Evolutionary conservation across 331 rosid species (phyloP).

Genomic region (Acacia pycnantha): DNA sequence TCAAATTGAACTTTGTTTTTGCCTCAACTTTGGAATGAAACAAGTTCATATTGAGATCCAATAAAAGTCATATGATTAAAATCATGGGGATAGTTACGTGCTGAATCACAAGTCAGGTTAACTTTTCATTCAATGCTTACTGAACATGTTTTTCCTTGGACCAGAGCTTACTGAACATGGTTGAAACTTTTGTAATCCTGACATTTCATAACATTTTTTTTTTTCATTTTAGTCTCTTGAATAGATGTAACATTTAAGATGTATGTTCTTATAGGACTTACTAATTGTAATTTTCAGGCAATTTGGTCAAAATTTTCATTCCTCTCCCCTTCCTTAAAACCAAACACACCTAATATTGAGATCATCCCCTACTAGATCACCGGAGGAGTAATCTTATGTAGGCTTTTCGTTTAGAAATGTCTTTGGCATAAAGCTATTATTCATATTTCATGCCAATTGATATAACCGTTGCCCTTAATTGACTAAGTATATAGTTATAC

Average conservation of each 20-base stretch:
- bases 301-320: no score
- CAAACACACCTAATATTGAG: no score
- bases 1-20: not conserved
- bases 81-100: not conserved
- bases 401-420: not conserved
- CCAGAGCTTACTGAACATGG: not conserved
- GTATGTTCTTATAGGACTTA: not conserved
- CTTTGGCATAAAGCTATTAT: not conserved
- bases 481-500: not conserved
- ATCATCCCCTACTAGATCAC: no score
- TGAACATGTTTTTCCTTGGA: not conserved
- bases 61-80: not conserved
- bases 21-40: slow-evolving; percentile 16
- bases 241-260: not conserved
- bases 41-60: not conserved
- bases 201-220: not conserved
- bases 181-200: not conserved
- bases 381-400: no score
- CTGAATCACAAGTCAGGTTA: not conserved
- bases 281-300: no score
- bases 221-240: not conserved
- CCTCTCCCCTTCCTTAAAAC: no score
- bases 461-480: not conserved
- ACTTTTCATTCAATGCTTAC: not conserved
- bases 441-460: not conserved